Evolutionary conservation across 2,329 filamentous ascomycete species (phyloP).

Genomic region (Ophiostoma piceae): DNA sequence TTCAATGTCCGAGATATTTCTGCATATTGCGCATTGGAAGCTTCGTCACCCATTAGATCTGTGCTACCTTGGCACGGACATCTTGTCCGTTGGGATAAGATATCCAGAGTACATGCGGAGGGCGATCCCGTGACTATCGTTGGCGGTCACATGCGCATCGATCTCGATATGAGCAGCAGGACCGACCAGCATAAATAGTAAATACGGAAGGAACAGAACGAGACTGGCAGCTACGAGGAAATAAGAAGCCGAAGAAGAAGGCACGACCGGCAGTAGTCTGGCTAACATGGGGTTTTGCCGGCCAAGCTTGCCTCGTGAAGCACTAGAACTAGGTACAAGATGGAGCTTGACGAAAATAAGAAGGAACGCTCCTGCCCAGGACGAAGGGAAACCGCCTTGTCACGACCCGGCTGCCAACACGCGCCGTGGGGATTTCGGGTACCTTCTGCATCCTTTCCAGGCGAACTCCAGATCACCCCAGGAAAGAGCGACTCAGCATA

Average conservation of each 20-base stretch:
- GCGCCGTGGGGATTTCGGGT: slow-evolving; percentile 21
- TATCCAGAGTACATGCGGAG: neutral
- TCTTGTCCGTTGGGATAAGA: neutral
- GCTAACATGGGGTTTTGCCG: neutral
- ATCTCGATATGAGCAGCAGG: neutral
- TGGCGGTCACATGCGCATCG: neutral
- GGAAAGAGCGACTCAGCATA: slow-evolving; percentile 15
- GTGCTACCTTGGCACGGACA: neutral
- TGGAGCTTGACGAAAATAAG: slow-evolving; percentile 23
- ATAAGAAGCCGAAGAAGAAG: slow-evolving; percentile 8
- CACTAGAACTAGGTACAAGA: neutral
- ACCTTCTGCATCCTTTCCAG: slow-evolving; percentile 14
- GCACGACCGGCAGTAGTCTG: slow-evolving; percentile 10
- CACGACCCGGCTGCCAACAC: slow-evolving; percentile 1
- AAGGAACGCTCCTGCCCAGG: slow-evolving; percentile 21
- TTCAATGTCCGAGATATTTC: neutral
- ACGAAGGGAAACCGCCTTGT: slow-evolving; percentile 19
- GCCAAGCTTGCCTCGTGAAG: neutral
- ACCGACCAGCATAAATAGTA: neutral
- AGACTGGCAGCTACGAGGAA: neutral
- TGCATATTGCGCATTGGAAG: neutral
- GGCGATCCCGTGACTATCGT: neutral
- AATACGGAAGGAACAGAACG: neutral
- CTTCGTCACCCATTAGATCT: neutral
- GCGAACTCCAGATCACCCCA: neutral